These are phyloP conservation scores for Vanrija sp. DNA, from an alignment of 1,284 basidiomycete genomes.

Conservation along the genomic window DNA sequence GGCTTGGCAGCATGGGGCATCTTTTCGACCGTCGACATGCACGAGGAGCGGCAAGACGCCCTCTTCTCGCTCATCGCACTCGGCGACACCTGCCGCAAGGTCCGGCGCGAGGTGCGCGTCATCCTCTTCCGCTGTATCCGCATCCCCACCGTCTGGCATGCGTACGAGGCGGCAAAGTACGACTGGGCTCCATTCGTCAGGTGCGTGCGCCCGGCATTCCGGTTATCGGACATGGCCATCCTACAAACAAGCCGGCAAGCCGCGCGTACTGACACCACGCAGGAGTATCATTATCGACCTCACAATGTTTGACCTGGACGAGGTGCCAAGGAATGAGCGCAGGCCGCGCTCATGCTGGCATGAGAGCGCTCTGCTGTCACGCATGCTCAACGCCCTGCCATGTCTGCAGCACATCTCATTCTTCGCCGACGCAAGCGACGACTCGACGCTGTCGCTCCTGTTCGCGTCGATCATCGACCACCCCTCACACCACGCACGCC, in stretches of 20 bases:
- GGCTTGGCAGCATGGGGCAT: constrained; percentile 35
- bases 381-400: constrained; percentile 31
- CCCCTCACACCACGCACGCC: neutral
- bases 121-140: constrained; percentile 41
- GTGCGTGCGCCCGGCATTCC: constrained; percentile 12
- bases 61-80: constrained; percentile 32
- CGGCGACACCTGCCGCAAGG: constrained; percentile 28
- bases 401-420: constrained; percentile 39
- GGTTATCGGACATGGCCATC: neutral
- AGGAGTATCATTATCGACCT: constrained; percentile 42
- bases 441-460: constrained; percentile 39
- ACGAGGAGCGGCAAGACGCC: constrained; percentile 33
- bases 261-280: neutral
- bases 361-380: constrained; percentile 35
- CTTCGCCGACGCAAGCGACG: constrained; percentile 46
- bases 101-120: constrained; percentile 32
- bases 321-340: constrained; percentile 1
- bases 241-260: too few relatives aligned
- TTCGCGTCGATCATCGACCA: constrained; percentile 28
- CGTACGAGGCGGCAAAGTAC: constrained; percentile 25
- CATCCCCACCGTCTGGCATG: constrained; percentile 22
- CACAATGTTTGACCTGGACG: constrained; percentile 39
- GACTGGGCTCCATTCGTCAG: constrained; percentile 40
- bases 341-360: constrained; percentile 33
- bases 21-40: constrained; percentile 44